Evolutionary conservation across 805 yeast genomes (phyloP), one percentile per base, ranked within the genome.

Genomic region (Ogataea parapolymorpha): DNA sequence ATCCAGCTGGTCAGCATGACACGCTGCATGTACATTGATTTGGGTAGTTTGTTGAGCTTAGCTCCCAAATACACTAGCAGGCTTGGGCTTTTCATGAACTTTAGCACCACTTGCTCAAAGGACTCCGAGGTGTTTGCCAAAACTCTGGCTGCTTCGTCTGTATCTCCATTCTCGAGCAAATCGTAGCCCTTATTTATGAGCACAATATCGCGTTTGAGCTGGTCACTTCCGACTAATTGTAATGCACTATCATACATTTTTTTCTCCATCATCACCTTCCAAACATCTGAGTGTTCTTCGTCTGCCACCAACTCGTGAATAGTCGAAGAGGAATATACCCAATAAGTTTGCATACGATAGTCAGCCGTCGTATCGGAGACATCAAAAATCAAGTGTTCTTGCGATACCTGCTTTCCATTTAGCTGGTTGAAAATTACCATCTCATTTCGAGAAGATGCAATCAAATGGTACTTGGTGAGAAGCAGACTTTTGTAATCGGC

Each of bases 301-400:
- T 72, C 72, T 10, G 86, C 67, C 8, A 82, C 71, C 6, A 93
- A 62, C 58, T 93, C 99, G 56, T 74, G 85, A 8, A 93, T 77
- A 35, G 70, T 70, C 5, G 63, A 55, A 10, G 66, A 61, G 0
- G 93, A 77, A 52, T 68, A 86, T 3, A 85, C 61, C 99, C 99
- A 93, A 51, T 68, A 85, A 0, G 98, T 85, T 1, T 68, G 56
- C 32, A 62, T 62, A 4, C 60, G 44, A 37, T 62, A 61, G 52
- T 85, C 95, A 2, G 70, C 67, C 2, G 72, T 54, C 5, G 79
- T 55, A 20, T 58, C 52, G 33, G 70, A 75, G 32, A 56, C 56
- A 5, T 58, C 17, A 54, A 51, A 27, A 11, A 55, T 39, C 42
- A 51, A 30, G 12, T 55, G 29, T 43, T 63, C 70, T 4, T 77